These are phyloP conservation scores for Yarrowia keelungensis DNA, from an alignment of 805 yeast genomes.

Conservation along the genomic window DNA sequence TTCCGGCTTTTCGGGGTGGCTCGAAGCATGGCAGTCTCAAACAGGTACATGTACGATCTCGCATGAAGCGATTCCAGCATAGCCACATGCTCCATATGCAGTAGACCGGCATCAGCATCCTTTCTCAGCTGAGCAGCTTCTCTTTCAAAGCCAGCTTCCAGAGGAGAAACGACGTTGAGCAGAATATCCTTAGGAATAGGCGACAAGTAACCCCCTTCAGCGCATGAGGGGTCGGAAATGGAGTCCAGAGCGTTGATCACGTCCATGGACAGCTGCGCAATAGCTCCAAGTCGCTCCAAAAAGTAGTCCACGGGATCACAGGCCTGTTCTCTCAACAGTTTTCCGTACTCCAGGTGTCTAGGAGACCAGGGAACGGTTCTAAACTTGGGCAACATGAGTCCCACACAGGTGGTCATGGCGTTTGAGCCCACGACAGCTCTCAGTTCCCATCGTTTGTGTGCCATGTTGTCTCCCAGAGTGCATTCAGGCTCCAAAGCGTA, in stretches of 20 bases:
- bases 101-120: slow-evolving; percentile 7
- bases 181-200: slow-evolving; percentile 21
- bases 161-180: slow-evolving; percentile 21
- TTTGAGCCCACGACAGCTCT: slow-evolving; percentile 25
- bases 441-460: slow-evolving; percentile 36
- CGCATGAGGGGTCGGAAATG: slow-evolving; percentile 20
- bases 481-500: slow-evolving; percentile 5
- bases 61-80: slow-evolving; percentile 22
- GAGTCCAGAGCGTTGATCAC: slow-evolving; percentile 27
- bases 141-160: slow-evolving; percentile 18
- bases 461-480: slow-evolving; percentile 24
- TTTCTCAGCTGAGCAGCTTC: slow-evolving; percentile 20
- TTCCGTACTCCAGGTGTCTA: slow-evolving; percentile 5
- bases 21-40: slow-evolving; percentile 25
- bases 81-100: slow-evolving; percentile 30
- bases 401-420: slow-evolving; percentile 35
- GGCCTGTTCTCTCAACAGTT: slow-evolving; percentile 29
- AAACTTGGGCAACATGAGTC: slow-evolving; percentile 32
- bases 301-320: slow-evolving; percentile 26
- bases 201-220: slow-evolving; percentile 11
- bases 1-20: not conserved
- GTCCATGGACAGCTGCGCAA: slow-evolving; percentile 29
- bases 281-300: slow-evolving; percentile 4
- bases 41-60: slow-evolving; percentile 13
- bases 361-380: slow-evolving; percentile 30